Conservation (phyloP, 768 basidiomycete species). For the Rhizopogon salebrosus region DNA sequence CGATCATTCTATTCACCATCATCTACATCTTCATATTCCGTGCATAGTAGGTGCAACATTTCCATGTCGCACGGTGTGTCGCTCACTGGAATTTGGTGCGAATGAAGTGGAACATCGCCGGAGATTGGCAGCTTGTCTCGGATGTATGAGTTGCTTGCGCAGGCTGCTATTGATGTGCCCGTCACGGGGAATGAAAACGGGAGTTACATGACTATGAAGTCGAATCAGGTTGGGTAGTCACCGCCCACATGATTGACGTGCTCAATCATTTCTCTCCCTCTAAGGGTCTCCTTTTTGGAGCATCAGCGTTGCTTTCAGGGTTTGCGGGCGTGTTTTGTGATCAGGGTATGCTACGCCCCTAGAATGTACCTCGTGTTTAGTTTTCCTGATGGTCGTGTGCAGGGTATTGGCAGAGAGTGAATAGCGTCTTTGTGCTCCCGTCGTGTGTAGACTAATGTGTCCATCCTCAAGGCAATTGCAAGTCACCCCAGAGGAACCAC, state of each 20-base stretch:
- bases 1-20: constrained; percentile 28
- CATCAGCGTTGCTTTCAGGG: constrained; percentile 19
- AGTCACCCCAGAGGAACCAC: constrained; percentile 30
- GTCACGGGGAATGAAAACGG: constrained; percentile 12
- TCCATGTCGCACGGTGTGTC: background rate
- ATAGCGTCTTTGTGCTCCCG: background rate
- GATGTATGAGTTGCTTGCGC: constrained; percentile 13
- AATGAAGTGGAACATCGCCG: constrained; percentile 38
- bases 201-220: constrained; percentile 16
- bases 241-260: background rate
- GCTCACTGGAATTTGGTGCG: background rate
- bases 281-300: constrained; percentile 22
- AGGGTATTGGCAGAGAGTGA: constrained; percentile 37
- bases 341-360: constrained; percentile 18
- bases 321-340: constrained; percentile 33
- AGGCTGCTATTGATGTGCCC: constrained; percentile 11
- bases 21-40: constrained; percentile 19
- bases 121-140: constrained; percentile 59
- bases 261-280: background rate
- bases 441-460: background rate
- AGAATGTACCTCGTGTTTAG: background rate
- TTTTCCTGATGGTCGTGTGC: constrained; percentile 1
- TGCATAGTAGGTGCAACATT: constrained; percentile 1
- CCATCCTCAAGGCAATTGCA: constrained; percentile 27
- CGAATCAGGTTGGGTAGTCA: constrained; percentile 8